A percentile compares a stretch with the other conserved stretches of the same genome.
phyloP scores from a whole-genome alignment of 2,329 filamentous ascomycete species.

The Arthrinium puccinioides region DNA sequence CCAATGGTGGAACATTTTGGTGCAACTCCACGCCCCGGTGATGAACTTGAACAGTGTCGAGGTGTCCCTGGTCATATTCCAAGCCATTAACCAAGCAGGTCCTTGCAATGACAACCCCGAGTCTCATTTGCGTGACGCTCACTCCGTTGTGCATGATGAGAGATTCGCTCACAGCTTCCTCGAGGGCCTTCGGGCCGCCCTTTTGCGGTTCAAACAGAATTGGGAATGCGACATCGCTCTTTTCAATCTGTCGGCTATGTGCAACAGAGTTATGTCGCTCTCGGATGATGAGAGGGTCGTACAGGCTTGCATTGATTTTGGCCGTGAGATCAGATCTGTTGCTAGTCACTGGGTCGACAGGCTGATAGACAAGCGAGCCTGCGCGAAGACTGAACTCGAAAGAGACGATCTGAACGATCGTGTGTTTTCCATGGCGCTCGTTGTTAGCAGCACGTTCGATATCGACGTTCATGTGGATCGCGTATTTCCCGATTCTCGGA shows the following conservation, averaged over 20 bases:
- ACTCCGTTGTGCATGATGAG: background rate
- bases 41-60: conserved; percentile 3
- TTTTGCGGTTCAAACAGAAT: background rate
- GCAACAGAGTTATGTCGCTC: background rate
- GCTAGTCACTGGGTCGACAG: background rate
- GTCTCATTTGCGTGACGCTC: conserved; percentile 1
- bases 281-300: conserved; percentile 5
- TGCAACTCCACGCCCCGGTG: conserved; percentile 1
- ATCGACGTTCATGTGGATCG: background rate
- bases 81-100: conserved; percentile 4
- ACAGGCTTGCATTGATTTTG: background rate
- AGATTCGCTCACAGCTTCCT: background rate
- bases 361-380: background rate
- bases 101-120: background rate
- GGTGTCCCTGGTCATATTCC: background rate
- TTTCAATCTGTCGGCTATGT: background rate
- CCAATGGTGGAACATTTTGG: conserved; percentile 4
- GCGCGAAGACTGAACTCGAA: background rate
- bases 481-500: background rate
- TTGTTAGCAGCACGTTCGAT: background rate
- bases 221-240: conserved; percentile 5
- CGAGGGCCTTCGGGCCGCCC: background rate
- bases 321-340: background rate
- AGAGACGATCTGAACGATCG: background rate
- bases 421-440: background rate